Evolutionary conservation across 2,329 filamentous ascomycete species (phyloP).

Genomic region (Xylariaceae sp.): DNA sequence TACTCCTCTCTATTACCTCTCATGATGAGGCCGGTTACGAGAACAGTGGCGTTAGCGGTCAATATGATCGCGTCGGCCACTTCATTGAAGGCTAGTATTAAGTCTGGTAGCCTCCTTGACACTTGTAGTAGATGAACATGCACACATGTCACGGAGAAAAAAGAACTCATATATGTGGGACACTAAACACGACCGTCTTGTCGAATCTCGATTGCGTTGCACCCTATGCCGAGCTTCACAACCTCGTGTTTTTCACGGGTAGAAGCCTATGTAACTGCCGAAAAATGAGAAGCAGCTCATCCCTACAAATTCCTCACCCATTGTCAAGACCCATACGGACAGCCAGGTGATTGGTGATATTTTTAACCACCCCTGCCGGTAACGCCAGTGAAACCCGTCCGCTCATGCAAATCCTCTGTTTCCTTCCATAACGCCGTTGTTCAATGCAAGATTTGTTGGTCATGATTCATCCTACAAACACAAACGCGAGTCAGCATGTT

Average conservation of each 20-base stretch:
- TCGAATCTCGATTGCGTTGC: background rate
- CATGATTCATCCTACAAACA: no score
- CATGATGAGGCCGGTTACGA: no score
- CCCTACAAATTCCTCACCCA: background rate
- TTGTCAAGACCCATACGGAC: slow-evolving; percentile 10
- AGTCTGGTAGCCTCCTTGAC: background rate
- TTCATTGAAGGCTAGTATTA: background rate
- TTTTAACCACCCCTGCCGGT: background rate
- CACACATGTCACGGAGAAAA: background rate
- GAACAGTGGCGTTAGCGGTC: no score
- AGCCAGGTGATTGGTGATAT: background rate
- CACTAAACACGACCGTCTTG: background rate
- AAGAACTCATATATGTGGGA: background rate
- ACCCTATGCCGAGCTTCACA: background rate
- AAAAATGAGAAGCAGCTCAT: background rate
- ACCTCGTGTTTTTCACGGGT: background rate
- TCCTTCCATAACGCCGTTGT: slow-evolving; percentile 21
- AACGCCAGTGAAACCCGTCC: slow-evolving; percentile 12
- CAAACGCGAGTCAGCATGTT: no score
- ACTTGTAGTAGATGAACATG: background rate
- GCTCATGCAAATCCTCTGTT: slow-evolving; percentile 12
- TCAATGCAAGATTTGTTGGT: no score
- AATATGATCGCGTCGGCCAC: no score
- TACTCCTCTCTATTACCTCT: no score
- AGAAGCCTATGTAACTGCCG: background rate